phyloP scores from a whole-genome alignment of 371 early-diverging fungal species.

The Mortierella sp. region DNA sequence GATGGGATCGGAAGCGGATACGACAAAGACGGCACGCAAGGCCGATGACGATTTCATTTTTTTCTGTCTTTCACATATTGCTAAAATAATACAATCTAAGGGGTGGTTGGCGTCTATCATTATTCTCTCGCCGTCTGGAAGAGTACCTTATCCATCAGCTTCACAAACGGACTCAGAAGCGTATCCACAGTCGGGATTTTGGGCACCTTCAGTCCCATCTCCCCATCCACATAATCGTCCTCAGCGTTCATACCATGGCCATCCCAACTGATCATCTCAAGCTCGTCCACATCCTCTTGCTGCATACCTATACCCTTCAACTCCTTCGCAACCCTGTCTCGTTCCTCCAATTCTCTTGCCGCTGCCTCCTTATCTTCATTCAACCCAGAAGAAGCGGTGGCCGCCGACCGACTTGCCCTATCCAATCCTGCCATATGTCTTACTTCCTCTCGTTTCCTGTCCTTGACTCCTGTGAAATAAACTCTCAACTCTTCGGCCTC shows the following conservation, averaged over 20 bases:
- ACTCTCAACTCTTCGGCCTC: constrained; percentile 34
- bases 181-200: constrained; percentile 42
- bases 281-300: constrained; percentile 48
- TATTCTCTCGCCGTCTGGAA: constrained; percentile 46
- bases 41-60: no score
- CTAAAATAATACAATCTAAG: no score
- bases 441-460: constrained; percentile 39
- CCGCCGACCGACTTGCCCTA: constrained; percentile 3
- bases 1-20: no score
- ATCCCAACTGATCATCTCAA: constrained; percentile 49
- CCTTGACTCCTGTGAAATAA: constrained; percentile 39
- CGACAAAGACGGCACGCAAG: no score
- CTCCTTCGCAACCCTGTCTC: constrained; percentile 29
- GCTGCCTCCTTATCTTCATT: not conserved
- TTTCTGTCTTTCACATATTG: no score
- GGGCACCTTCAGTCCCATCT: constrained; percentile 20
- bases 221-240: no score
- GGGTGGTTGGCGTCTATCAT: no score
- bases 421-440: constrained; percentile 47
- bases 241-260: no score
- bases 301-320: constrained; percentile 35
- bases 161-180: constrained; percentile 34
- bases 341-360: not conserved
- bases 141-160: constrained; percentile 34
- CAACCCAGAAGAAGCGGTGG: not conserved